Conservation (phyloP, 2,329 filamentous ascomycete species). For the Chaetomium olivaceum region DNA sequence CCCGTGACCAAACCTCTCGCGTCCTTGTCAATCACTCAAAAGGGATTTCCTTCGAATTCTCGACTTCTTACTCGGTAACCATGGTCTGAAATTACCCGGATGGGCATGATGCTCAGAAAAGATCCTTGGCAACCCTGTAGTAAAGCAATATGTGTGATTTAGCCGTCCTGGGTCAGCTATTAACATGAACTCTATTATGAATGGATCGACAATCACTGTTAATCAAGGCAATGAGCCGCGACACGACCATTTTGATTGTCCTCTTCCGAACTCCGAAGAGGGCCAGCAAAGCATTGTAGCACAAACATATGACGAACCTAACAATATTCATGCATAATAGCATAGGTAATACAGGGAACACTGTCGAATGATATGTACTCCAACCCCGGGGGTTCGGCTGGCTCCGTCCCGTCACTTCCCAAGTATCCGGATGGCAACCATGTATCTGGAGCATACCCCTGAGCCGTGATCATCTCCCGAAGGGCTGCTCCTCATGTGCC, state of each 20-base stretch:
- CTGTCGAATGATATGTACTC: background rate
- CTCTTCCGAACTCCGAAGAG: background rate
- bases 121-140: constrained; percentile 5
- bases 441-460: background rate
- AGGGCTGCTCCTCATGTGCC: background rate
- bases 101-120: background rate
- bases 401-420: background rate
- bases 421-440: background rate
- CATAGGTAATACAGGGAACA: background rate
- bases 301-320: background rate
- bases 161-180: constrained; percentile 11
- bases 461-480: constrained; percentile 9
- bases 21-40: background rate
- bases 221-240: constrained; percentile 3
- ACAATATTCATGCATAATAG: constrained; percentile 8
- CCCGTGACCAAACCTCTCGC: background rate
- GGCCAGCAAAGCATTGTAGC: background rate
- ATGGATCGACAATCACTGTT: constrained; percentile 10
- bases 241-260: background rate
- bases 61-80: background rate
- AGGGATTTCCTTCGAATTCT: background rate
- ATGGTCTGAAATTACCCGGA: constrained; percentile 13
- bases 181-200: constrained; percentile 3
- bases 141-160: constrained; percentile 16
- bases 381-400: background rate